A percentile compares a stretch with the other conserved stretches of the same genome.
Conservation (phyloP, 2,329 filamentous ascomycete genomes). For the Monilinia polystroma region DNA sequence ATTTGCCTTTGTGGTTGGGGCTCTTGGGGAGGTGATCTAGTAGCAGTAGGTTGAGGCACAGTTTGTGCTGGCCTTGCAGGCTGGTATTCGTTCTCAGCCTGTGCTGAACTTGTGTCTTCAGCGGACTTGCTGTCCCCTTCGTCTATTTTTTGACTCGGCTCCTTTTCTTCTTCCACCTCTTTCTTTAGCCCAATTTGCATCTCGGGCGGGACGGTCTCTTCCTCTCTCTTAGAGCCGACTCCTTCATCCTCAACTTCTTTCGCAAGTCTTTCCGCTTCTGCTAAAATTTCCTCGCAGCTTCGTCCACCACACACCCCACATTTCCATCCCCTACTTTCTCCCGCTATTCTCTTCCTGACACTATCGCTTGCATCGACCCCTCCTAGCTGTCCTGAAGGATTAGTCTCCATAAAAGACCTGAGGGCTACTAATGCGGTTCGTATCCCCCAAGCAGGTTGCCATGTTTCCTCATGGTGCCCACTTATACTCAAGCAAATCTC, state of each 20-base stretch:
- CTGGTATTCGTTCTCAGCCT: constrained; percentile 55
- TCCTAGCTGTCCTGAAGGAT: constrained; percentile 82
- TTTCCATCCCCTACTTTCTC: constrained; percentile 61
- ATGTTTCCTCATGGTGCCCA: constrained; percentile 96
- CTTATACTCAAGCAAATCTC: constrained; percentile 95
- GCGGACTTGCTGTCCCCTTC: constrained; percentile 10
- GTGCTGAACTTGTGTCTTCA: constrained; percentile 40
- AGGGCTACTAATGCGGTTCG: constrained; percentile 80
- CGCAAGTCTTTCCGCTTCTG: constrained; percentile 63
- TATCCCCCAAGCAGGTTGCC: constrained; percentile 98
- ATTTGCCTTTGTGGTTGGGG: constrained; percentile 14
- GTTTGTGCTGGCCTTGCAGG: constrained; percentile 38
- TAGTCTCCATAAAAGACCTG: constrained; percentile 89
- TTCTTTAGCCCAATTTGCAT: constrained; percentile 16
- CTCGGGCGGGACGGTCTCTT: constrained; percentile 14
- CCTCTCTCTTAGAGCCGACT: constrained; percentile 54
- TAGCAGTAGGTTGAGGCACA: constrained; percentile 40
- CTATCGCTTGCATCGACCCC: constrained; percentile 75
- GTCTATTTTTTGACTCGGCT: not conserved
- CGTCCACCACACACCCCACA: constrained; percentile 69
- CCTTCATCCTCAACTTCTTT: constrained; percentile 52
- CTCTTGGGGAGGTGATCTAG: constrained; percentile 16
- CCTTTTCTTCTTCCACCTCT: constrained; percentile 53
- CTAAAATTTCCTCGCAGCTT: constrained; percentile 71
- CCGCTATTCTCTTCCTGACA: constrained; percentile 67